Evolutionary conservation across 2,329 filamentous ascomycete genomes (phyloP).

Genomic region (Metarhizium brunneum): DNA sequence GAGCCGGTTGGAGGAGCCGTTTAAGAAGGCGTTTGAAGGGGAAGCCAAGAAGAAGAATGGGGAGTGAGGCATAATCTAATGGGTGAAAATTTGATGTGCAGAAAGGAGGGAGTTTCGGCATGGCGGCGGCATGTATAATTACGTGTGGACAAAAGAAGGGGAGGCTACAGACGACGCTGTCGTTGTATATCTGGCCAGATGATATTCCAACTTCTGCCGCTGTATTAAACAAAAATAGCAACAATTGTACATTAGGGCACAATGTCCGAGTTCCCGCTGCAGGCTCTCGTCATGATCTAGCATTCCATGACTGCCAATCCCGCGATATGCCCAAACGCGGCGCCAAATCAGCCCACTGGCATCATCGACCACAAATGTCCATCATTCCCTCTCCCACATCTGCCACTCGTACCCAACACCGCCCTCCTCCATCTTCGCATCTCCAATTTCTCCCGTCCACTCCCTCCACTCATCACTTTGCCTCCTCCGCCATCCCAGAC

Average conservation of each 20-base stretch:
- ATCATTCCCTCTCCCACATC: constrained; percentile 54
- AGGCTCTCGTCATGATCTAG: too few relatives aligned
- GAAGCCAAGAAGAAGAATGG: background rate
- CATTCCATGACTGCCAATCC: too few relatives aligned
- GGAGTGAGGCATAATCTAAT: too few relatives aligned
- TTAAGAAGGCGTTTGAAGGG: constrained; percentile 11
- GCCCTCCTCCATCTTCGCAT: constrained; percentile 50
- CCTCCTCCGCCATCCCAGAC: constrained; percentile 44
- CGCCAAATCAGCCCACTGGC: too few relatives aligned
- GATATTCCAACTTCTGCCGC: background rate
- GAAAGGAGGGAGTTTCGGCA: too few relatives aligned
- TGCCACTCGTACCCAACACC: constrained; percentile 61
- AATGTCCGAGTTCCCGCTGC: too few relatives aligned
- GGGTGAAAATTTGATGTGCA: too few relatives aligned
- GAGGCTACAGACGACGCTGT: too few relatives aligned
- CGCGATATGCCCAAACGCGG: too few relatives aligned
- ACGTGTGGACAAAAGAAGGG: too few relatives aligned
- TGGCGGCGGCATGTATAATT: background rate
- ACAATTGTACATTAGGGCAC: too few relatives aligned
- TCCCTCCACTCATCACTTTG: constrained; percentile 43
- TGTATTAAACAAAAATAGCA: background rate
- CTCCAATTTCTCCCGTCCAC: constrained; percentile 53
- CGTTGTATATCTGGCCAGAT: background rate
- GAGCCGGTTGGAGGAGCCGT: constrained; percentile 30
- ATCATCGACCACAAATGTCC: background rate